Conservation (phyloP, 345 rosid genomes). For the Brassica carinata region DNA sequence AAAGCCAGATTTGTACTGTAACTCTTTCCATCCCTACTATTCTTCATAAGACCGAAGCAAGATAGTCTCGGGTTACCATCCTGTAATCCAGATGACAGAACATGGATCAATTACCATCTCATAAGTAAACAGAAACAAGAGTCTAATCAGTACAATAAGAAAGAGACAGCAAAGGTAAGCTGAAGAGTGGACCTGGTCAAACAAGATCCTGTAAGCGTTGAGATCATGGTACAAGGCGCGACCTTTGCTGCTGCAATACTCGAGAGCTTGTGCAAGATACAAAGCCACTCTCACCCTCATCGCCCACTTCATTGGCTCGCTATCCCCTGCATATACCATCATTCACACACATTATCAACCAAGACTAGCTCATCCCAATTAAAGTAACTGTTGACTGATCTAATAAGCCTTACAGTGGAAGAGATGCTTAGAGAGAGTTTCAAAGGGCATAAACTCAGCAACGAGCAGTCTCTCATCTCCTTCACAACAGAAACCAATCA, state of each 20-base stretch:
- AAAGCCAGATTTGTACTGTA: constrained; percentile 91
- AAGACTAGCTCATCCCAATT: background rate
- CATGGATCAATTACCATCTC: constrained; percentile 2
- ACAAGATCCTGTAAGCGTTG: constrained; percentile 79
- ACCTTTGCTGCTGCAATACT: constrained; percentile 76
- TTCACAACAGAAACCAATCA: constrained; percentile 84
- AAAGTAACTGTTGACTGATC: too few relatives aligned
- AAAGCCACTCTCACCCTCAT: constrained; percentile 90
- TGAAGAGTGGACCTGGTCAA: constrained; percentile 59
- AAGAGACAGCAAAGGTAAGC: background rate
- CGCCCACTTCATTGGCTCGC: constrained; percentile 85
- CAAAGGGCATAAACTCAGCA: constrained; percentile 85
- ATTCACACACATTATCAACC: background rate
- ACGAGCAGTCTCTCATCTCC: constrained; percentile 82
- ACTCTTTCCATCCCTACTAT: constrained; percentile 91
- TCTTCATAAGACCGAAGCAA: constrained; percentile 88
- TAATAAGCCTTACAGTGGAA: constrained; percentile 59
- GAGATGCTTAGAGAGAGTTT: constrained; percentile 88
- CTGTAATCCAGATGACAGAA: constrained; percentile 43
- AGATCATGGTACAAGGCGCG: constrained; percentile 87
- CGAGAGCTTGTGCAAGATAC: constrained; percentile 78
- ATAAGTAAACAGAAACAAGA: background rate
- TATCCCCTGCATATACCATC: constrained; percentile 63
- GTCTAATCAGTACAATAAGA: background rate
- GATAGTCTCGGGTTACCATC: constrained; percentile 84